Conservation (phyloP, 1,284 basidiomycete genomes). For the Sutorius eximius region DNA sequence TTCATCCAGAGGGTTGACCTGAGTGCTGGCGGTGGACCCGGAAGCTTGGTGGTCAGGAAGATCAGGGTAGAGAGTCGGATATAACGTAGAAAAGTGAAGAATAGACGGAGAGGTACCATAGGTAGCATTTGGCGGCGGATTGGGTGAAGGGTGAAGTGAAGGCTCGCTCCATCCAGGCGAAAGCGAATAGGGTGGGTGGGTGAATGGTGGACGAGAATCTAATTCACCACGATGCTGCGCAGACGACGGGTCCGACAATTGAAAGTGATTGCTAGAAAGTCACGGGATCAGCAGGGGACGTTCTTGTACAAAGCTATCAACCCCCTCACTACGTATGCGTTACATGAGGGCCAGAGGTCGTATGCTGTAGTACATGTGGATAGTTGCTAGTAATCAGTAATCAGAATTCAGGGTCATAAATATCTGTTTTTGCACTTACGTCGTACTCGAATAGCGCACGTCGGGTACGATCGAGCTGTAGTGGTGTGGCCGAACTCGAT, state of each 20-base stretch:
- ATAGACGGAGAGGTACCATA: background rate
- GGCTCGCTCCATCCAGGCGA: background rate
- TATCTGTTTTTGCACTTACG: slow-evolving; percentile 10
- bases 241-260: background rate
- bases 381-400: slow-evolving; percentile 5
- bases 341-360: background rate
- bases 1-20: slow-evolving; percentile 4
- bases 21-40: slow-evolving; percentile 1
- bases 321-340: slow-evolving; percentile 13
- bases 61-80: background rate
- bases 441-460: background rate
- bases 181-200: background rate
- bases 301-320: background rate
- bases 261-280: slow-evolving; percentile 8
- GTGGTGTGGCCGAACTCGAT: slow-evolving; percentile 2
- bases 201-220: background rate
- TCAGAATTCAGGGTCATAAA: slow-evolving; percentile 5
- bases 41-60: slow-evolving; percentile 1
- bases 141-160: background rate
- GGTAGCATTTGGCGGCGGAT: background rate
- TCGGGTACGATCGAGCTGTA: background rate
- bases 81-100: background rate
- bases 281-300: background rate
- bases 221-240: background rate
- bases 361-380: slow-evolving; percentile 1